Percentiles rank a stretch among this genome's conserved stretches.
These are phyloP conservation scores for Suillus brevipes DNA, from an alignment of 768 basidiomycete species.

Conservation along the genomic window DNA sequence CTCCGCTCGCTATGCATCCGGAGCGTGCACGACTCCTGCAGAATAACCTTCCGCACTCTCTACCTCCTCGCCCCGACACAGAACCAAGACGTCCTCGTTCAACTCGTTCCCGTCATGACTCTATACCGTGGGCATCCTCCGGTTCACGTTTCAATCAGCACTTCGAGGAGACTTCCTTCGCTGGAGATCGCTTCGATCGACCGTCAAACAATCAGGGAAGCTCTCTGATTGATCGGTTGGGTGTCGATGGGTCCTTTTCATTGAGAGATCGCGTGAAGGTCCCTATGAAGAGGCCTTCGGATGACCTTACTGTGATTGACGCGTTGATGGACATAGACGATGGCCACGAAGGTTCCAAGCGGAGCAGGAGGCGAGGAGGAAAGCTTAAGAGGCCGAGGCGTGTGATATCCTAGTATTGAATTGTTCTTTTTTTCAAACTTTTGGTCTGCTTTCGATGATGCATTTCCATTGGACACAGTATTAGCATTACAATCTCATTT, in stretches of 20 bases:
- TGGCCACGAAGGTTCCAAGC: constrained; percentile 25
- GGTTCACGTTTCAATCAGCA: neutral
- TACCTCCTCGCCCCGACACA: constrained; percentile 29
- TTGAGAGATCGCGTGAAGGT: constrained; percentile 41
- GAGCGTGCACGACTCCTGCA: constrained; percentile 34
- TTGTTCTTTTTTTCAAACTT: neutral
- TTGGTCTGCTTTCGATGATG: constrained; percentile 3
- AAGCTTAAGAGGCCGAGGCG: constrained; percentile 23
- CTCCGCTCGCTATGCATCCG: constrained; percentile 27
- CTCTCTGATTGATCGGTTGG: constrained; percentile 42
- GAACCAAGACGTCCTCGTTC: constrained; percentile 16
- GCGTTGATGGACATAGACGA: constrained; percentile 18
- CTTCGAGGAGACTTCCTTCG: neutral
- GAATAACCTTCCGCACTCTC: constrained; percentile 17
- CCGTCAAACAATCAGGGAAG: constrained; percentile 23
- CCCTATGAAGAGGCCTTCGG: constrained; percentile 33
- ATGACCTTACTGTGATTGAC: constrained; percentile 27
- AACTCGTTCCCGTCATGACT: neutral
- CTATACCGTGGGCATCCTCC: neutral
- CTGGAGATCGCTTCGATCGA: constrained; percentile 8
- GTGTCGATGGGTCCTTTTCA: constrained; percentile 23
- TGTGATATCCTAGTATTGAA: constrained; percentile 11
- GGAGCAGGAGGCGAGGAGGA: constrained; percentile 23
- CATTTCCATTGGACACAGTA: constrained; percentile 7
- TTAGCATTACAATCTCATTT: neutral